Evolutionary conservation across 2,329 filamentous ascomycete genomes (phyloP).

Genomic region (Pseudogymnoascus sp.): DNA sequence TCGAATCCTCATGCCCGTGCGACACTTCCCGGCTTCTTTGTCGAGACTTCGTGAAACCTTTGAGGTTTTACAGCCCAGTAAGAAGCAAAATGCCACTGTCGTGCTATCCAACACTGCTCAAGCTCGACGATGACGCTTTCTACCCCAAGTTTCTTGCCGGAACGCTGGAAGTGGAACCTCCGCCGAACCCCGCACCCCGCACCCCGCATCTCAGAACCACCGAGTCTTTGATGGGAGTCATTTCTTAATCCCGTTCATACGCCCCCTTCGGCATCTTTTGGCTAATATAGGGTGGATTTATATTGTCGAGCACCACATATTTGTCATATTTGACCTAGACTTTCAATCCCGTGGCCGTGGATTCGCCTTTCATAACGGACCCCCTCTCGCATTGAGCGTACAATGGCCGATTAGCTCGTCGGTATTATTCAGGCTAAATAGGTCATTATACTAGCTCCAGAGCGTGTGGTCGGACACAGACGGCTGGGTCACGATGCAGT

Average conservation of each 20-base stretch:
- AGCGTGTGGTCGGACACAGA: not conserved
- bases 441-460: not conserved
- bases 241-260: slow-evolving; percentile 2
- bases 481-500: not conserved
- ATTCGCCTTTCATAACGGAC: not conserved
- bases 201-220: not conserved
- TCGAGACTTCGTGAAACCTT: not conserved
- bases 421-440: slow-evolving; percentile 5
- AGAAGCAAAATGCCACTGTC: not conserved
- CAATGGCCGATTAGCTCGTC: not conserved
- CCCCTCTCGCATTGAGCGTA: not conserved
- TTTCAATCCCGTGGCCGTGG: not conserved
- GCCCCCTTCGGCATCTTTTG: not conserved
- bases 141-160: not conserved
- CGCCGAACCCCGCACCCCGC: not conserved
- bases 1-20: not conserved
- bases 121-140: not conserved
- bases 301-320: not conserved
- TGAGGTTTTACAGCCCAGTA: not conserved
- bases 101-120: not conserved
- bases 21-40: not conserved
- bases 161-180: not conserved
- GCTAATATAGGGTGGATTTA: not conserved
- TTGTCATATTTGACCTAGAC: not conserved
- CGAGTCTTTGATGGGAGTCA: not conserved